Evolutionary conservation across 352 stramenopile species (phyloP), one percentile per base, ranked within the genome.

Genomic region (Pythium aquatile): DNA sequence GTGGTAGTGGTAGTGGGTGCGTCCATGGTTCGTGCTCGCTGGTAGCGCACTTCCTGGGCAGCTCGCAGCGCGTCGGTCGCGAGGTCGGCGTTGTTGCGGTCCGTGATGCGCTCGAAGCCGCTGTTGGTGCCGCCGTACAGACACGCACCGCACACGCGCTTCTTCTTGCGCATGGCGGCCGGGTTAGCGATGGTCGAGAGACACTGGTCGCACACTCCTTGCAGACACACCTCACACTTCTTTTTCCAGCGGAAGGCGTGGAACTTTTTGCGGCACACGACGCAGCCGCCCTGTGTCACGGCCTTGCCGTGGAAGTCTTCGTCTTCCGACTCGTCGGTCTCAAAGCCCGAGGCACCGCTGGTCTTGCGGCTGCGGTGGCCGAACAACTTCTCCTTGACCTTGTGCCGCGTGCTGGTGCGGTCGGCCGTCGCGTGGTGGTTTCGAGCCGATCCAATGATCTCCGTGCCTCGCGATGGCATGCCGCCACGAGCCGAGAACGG

Each of bases 241-340:
- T 83, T 76, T 61, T 89, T 90, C 81, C 84, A 90, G 20, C 82
- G 80, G 65, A 93, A 93, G 5, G 84, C 75, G n/a, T 81, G 68
- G 32, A 93, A 91, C 30, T 73, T 73, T 20, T 87, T 84, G 42
- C 69, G 71, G 61, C 84, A 93, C 26, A 87, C 73, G 11, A 70
- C 66, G 58, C 84, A 93, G 29, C 67, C 66, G 5, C 56, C 63
- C 37, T 65, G 56, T 29, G 68, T 33, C 20, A 71, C 65, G 39
- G 75, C 56, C 44, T 58, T 69, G 1, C 61, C 51, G 2, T 77
- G 24, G 40, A 59, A 60, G 26, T 44, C 66, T 16, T 81, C 64
- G 35, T 81, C 63, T n/a, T 70, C 62, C 16, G 62, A 68, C 32
- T 68, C 62, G 35, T 48, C 56, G 30, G 54, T 33, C 20, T 62